phyloP scores from a whole-genome alignment of 257 asterid species.

The Perilla frutescens region DNA sequence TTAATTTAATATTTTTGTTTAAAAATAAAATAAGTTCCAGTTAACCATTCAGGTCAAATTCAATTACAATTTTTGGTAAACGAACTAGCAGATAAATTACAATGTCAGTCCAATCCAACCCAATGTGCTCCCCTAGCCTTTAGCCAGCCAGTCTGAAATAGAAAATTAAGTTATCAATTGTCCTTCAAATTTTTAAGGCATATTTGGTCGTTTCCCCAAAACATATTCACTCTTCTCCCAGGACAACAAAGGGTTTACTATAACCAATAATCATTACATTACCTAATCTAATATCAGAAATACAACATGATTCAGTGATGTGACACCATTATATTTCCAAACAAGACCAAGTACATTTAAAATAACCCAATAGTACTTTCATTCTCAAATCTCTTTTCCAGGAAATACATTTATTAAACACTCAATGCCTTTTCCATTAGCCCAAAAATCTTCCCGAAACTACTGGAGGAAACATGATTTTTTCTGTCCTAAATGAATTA shows the following conservation, averaged over 20 bases:
- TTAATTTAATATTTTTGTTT: not conserved
- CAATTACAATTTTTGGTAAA: not conserved
- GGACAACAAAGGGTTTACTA: not conserved
- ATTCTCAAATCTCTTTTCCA: constrained; percentile 5
- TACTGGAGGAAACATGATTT: not conserved
- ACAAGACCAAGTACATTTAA: constrained; percentile 2
- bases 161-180: not conserved
- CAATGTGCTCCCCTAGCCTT: not conserved
- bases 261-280: not conserved
- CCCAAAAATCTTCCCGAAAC: constrained; percentile 1
- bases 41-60: not conserved
- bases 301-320: not conserved
- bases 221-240: not conserved
- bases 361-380: constrained; percentile 1
- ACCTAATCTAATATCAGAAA: not conserved
- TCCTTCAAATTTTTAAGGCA: not conserved
- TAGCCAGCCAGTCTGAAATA: not conserved
- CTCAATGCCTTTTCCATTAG: not conserved
- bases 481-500: not conserved
- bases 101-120: not conserved
- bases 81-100: not conserved
- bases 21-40: not conserved
- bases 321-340: constrained; percentile 17
- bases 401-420: constrained; percentile 6
- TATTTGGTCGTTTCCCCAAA: not conserved